Base-by-base conservation (phyloP, 441 rosid genomes). In the Gossypium gossypioides region DNA sequence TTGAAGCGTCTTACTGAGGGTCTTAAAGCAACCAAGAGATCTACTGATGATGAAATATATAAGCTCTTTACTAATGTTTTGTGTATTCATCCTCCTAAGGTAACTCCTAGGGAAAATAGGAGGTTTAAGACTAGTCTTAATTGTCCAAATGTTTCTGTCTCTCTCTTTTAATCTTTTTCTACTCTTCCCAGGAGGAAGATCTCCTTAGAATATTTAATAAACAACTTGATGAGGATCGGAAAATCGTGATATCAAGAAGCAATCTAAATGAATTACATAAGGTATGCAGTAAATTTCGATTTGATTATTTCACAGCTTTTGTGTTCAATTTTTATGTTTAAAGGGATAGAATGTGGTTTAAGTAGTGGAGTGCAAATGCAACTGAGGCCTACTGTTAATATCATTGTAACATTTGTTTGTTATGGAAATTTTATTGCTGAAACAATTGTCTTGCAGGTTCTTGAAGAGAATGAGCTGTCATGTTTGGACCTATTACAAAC, bases 171-270 rank as follows among this genome's bases (percentile, higher is more conserved):
- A 52, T 68, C 5, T n/a, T 60, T 64, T 66, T 37, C 54, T 63
- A 27, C 40, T 54, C 74, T 78, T 72, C 78, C 64, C 79, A 95
- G 98, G 97, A 95, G 78, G 98, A 92, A 77, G 91, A 89, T 75
- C 78, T 76, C 50, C 95, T 86, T 64, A 77, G 72, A 74, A 82
- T 83, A 69, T 95, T 95, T 79, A 86, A 88, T 79, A 88, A 95
- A 84, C 98, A 92, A 78, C 83, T 95, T 70, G 98, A 88, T 76
- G 99, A 88, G 71, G 98, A 92, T 77, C 85, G 93, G 81, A 91
- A 81, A 82, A 88, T 91, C 60, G 87, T 92, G 76, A 86, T 91
- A 81, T 85, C 87, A 8, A 78, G 98, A 79, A 91, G 96, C 86
- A 95, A 92, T 85, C 60, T 91, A 75, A 88, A 82, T 78, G 97